phyloP scores from a whole-genome alignment of 495 filamentous ascomycete species.

The Bathelium albidoporum region DNA sequence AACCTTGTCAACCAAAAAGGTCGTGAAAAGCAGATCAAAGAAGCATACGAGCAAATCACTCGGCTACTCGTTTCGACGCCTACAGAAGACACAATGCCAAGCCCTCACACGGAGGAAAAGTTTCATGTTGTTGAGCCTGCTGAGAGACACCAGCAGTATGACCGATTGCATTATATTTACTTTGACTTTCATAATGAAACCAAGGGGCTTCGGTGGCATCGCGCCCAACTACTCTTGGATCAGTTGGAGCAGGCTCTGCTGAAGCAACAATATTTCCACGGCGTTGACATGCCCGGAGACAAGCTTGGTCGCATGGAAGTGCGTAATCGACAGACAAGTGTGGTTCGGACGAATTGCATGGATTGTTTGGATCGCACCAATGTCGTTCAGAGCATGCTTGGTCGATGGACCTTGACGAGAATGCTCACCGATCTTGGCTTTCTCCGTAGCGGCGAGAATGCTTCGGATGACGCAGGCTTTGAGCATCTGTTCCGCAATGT shows the following conservation, averaged over 20 bases:
- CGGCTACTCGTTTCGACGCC: constrained; percentile 61
- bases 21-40: constrained; percentile 74
- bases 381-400: constrained; percentile 92
- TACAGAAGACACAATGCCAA: constrained; percentile 48
- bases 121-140: constrained; percentile 64
- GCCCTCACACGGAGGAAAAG: constrained; percentile 58
- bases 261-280: constrained; percentile 83
- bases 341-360: constrained; percentile 97
- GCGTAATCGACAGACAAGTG: constrained; percentile 66
- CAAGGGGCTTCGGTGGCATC: constrained; percentile 86
- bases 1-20: constrained; percentile 95
- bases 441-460: constrained; percentile 56
- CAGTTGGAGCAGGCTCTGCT: constrained; percentile 60
- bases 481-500: constrained; percentile 85
- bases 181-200: constrained; percentile 99
- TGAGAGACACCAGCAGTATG: constrained; percentile 50
- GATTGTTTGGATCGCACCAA: constrained; percentile 97
- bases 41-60: constrained; percentile 83
- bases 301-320: constrained; percentile 61
- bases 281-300: constrained; percentile 69
- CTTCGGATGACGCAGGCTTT: constrained; percentile 63
- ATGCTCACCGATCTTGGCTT: constrained; percentile 76
- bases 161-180: constrained; percentile 87
- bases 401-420: constrained; percentile 72
- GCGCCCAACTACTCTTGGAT: constrained; percentile 75